These are phyloP conservation scores for Suillus subluteus DNA, from an alignment of 768 basidiomycete species.

Conservation along the genomic window DNA sequence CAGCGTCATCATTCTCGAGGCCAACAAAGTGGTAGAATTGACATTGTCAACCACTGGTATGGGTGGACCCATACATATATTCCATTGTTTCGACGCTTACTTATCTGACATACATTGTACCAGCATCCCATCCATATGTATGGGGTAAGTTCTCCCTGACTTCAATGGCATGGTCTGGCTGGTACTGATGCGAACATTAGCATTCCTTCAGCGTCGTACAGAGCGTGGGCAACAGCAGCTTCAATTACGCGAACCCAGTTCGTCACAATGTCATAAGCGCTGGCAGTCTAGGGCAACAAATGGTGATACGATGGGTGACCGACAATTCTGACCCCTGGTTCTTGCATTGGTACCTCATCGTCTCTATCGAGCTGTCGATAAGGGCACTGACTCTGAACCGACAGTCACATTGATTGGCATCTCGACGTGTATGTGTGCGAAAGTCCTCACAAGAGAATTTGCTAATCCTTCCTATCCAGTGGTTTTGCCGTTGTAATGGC, in stretches of 20 bases:
- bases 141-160: conserved; percentile 33
- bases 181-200: background rate
- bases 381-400: background rate
- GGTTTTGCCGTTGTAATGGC: conserved; percentile 37
- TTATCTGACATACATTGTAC: background rate
- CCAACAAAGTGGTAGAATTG: conserved; percentile 33
- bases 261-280: no score
- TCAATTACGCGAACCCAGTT: no score
- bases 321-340: conserved; percentile 55
- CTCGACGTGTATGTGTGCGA: conserved; percentile 18
- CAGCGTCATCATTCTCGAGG: conserved; percentile 24
- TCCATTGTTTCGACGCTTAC: no score
- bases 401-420: conserved; percentile 24
- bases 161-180: background rate
- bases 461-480: conserved; percentile 12
- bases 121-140: conserved; percentile 50
- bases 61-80: conserved; percentile 5
- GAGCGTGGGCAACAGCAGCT: no score
- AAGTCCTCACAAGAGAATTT: background rate
- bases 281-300: no score
- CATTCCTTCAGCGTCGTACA: no score
- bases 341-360: conserved; percentile 19
- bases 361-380: background rate
- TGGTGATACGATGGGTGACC: no score
- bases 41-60: conserved; percentile 15